A percentile compares a stretch with the other conserved stretches of the same genome.
phyloP scores from a whole-genome alignment of 176 grass and related monocot genomes.

The Juncus inflexus region DNA sequence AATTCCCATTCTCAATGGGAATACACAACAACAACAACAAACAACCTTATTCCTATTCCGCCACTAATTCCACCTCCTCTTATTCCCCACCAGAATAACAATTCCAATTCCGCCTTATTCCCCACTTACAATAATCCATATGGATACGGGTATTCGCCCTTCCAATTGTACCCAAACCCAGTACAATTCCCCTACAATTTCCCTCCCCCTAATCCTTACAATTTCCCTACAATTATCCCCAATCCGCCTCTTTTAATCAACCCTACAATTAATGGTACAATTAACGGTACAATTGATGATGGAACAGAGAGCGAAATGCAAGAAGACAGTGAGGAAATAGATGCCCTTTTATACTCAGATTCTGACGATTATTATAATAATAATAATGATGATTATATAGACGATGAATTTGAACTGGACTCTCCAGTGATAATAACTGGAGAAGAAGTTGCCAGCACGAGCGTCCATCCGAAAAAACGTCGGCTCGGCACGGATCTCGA shows the following conservation, averaged over 20 bases:
- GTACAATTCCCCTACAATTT: slow-evolving; percentile 16
- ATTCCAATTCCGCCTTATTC: slow-evolving; percentile 40
- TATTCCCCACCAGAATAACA: slow-evolving; percentile 24
- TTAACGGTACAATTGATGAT: not conserved
- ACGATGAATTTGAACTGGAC: slow-evolving; percentile 24
- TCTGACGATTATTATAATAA: slow-evolving; percentile 39
- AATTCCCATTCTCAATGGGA: slow-evolving; percentile 49
- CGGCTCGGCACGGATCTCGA: slow-evolving; percentile 46
- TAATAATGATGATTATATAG: not conserved
- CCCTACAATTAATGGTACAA: slow-evolving; percentile 47
- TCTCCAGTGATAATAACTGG: slow-evolving; percentile 23
- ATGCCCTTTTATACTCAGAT: slow-evolving; percentile 74
- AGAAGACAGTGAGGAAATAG: slow-evolving; percentile 84
- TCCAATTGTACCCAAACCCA: slow-evolving; percentile 15
- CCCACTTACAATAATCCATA: slow-evolving; percentile 34
- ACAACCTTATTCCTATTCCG: slow-evolving; percentile 36
- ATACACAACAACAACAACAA: slow-evolving; percentile 9
- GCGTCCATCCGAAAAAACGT: slow-evolving; percentile 57
- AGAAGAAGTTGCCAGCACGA: slow-evolving; percentile 35
- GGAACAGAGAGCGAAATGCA: slow-evolving; percentile 49
- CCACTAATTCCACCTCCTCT: slow-evolving; percentile 35
- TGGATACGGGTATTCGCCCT: slow-evolving; percentile 24
- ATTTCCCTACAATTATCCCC: not conserved
- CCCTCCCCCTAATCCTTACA: not conserved
- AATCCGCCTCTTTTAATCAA: slow-evolving; percentile 25